Percentiles rank a stretch among this genome's conserved stretches.
phyloP scores from a whole-genome alignment of 1,284 basidiomycete genomes.

The Wallemia ichthyophaga region DNA sequence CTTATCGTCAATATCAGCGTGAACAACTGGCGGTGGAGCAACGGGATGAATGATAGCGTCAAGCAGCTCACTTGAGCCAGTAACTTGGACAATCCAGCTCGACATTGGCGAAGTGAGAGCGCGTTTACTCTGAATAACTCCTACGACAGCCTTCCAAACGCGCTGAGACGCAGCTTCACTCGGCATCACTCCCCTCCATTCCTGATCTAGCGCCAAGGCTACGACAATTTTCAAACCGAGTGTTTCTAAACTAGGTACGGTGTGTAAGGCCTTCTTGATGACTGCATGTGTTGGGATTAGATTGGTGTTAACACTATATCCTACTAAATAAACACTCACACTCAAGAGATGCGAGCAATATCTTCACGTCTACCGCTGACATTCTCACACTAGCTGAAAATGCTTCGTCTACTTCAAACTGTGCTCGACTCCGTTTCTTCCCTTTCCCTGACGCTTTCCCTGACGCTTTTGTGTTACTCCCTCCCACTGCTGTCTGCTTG shows the following conservation, averaged over 20 bases:
- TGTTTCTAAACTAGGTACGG: not conserved
- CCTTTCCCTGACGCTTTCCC: not conserved
- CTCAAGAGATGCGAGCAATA: not conserved
- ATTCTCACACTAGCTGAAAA: not conserved
- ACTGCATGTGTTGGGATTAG: too few relatives aligned
- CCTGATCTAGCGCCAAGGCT: not conserved
- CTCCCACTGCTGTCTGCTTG: too few relatives aligned
- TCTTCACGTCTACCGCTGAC: not conserved
- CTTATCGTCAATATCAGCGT: not conserved
- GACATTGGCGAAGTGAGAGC: not conserved
- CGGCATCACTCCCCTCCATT: not conserved
- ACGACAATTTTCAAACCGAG: not conserved
- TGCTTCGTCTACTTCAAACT: not conserved
- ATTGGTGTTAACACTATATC: not conserved
- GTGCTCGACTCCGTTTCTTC: not conserved
- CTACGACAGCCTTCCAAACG: not conserved
- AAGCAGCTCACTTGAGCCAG: not conserved
- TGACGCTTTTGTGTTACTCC: not conserved
- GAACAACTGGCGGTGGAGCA: not conserved
- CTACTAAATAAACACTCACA: not conserved
- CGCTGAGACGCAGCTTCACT: not conserved
- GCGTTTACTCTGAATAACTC: not conserved
- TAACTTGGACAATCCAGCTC: not conserved
- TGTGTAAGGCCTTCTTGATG: not conserved
- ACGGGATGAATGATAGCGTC: not conserved